phyloP scores from a whole-genome alignment of 1,139 yeast genomes.

The Geotrichum reessii region DNA sequence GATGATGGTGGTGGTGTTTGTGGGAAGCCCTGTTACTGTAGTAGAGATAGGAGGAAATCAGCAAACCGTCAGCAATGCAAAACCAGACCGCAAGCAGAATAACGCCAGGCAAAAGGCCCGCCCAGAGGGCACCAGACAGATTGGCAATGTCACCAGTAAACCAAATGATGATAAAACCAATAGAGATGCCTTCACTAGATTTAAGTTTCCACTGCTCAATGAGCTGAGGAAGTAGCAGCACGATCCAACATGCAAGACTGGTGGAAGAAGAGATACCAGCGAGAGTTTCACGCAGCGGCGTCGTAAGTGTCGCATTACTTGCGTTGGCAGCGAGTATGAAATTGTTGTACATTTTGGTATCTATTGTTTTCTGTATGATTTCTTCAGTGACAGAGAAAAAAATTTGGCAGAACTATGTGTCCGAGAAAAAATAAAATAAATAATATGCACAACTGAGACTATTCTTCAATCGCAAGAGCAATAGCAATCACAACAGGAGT shows the following conservation, averaged over 20 bases:
- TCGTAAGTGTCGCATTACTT: not conserved
- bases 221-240: constrained; percentile 70
- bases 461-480: too few species aligned
- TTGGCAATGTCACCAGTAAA: constrained; percentile 67
- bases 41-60: constrained; percentile 58
- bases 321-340: not conserved
- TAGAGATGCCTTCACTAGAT: constrained; percentile 73
- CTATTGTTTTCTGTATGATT: not conserved
- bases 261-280: constrained; percentile 64
- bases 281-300: constrained; percentile 40
- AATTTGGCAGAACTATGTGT: not conserved
- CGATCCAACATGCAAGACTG: constrained; percentile 66
- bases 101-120: constrained; percentile 63
- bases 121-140: constrained; percentile 66
- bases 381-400: not conserved
- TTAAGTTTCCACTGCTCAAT: constrained; percentile 76
- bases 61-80: constrained; percentile 60
- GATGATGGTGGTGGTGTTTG: constrained; percentile 17
- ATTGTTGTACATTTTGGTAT: not conserved
- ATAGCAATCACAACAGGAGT: too few species aligned
- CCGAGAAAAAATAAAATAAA: too few species aligned
- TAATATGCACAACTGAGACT: not conserved
- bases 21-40: constrained; percentile 24
- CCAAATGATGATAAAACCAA: constrained; percentile 67
- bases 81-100: constrained; percentile 68